Conservation (phyloP, 2,329 filamentous ascomycete genomes). For the Ascochyta lentis region DNA sequence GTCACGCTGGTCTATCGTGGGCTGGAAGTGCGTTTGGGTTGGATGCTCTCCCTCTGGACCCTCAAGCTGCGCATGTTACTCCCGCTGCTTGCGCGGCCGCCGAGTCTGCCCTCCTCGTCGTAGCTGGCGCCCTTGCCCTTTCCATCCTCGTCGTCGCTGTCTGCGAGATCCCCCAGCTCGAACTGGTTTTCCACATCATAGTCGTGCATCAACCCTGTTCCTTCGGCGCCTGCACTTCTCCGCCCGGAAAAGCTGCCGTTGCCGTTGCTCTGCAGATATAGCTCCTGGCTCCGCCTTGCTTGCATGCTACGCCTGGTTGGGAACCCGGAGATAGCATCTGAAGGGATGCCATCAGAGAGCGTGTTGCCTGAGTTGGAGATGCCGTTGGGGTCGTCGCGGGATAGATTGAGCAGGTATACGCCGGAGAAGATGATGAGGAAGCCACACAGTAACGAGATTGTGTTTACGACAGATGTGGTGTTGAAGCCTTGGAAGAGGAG, state of each 20-base stretch:
- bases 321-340: conserved; percentile 86
- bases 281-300: conserved; percentile 67
- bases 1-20: conserved; percentile 19
- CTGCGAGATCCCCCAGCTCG: conserved; percentile 78
- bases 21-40: conserved; percentile 31
- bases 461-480: conserved; percentile 89
- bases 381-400: conserved; percentile 86
- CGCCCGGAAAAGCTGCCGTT: conserved; percentile 15
- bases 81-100: conserved; percentile 28
- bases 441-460: conserved; percentile 87
- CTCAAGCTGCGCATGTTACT: conserved; percentile 34
- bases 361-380: conserved; percentile 62
- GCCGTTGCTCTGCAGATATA: conserved; percentile 57
- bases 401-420: conserved; percentile 96
- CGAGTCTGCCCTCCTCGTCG: conserved; percentile 35
- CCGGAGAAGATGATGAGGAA: conserved; percentile 96
- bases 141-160: conserved; percentile 55
- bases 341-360: conserved; percentile 79
- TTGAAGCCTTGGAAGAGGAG: conserved; percentile 97
- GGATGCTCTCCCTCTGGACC: conserved; percentile 39
- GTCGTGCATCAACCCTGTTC: conserved; percentile 82
- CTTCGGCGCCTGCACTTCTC: conserved; percentile 60
- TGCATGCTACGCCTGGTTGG: conserved; percentile 96
- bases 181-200: conserved; percentile 83
- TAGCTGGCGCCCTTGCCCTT: conserved; percentile 44